Percentiles rank a stretch among this genome's conserved stretches.
Conservation (phyloP, 345 rosid genomes). For the Melaleuca alternifolia region DNA sequence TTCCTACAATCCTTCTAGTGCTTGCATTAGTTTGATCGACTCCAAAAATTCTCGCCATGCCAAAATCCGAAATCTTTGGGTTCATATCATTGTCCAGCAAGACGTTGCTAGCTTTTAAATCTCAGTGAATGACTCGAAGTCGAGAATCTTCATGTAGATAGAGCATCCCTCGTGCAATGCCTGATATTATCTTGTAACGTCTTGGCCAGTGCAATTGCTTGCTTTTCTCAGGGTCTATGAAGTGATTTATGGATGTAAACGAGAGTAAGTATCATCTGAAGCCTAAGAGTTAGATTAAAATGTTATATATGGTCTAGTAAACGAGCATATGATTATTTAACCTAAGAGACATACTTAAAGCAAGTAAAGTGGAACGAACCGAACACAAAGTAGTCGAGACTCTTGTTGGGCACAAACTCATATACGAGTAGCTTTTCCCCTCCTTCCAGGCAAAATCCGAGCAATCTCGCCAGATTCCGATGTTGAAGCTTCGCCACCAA, state of each 20-base stretch:
- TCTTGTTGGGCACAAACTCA: conserved; percentile 18
- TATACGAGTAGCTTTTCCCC: conserved; percentile 22
- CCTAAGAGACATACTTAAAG: background rate
- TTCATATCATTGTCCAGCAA: background rate
- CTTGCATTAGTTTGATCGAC: background rate
- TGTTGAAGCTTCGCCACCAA: conserved; percentile 28
- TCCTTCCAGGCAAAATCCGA: conserved; percentile 18
- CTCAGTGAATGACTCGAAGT: background rate
- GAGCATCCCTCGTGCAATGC: background rate
- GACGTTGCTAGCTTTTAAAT: background rate
- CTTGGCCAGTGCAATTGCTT: background rate
- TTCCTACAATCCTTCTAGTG: background rate
- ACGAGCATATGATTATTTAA: background rate
- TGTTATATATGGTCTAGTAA: background rate
- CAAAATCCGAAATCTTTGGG: background rate
- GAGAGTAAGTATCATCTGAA: background rate
- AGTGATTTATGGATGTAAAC: background rate
- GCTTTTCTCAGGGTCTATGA: background rate
- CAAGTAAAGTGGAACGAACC: background rate
- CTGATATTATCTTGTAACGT: background rate
- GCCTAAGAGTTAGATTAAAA: background rate
- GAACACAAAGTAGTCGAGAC: conserved; percentile 11
- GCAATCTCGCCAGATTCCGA: conserved; percentile 21
- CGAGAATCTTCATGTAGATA: background rate
- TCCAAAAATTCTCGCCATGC: background rate